phyloP scores from a whole-genome alignment of 495 filamentous ascomycete genomes.

The Hypoxylon subgilvum region DNA sequence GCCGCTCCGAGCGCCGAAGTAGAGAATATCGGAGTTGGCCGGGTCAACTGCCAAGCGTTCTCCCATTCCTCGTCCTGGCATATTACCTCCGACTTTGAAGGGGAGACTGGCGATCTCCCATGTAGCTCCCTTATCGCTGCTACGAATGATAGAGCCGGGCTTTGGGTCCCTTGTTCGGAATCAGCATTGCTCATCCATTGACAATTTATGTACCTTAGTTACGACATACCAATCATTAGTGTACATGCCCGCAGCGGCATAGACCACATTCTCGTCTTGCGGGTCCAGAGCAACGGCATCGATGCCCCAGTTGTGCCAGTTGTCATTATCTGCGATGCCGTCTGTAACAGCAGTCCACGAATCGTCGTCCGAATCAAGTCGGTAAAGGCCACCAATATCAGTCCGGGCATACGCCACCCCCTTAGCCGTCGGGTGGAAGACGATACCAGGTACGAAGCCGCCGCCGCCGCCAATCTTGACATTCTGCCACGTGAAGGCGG shows the following conservation, averaged over 20 bases:
- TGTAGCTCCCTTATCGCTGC: conserved; percentile 57
- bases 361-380: conserved; percentile 57
- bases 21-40: conserved; percentile 60
- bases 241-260: conserved; percentile 64
- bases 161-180: conserved; percentile 55
- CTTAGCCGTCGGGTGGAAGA: conserved; percentile 62
- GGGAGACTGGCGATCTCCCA: conserved; percentile 55
- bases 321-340: conserved; percentile 52
- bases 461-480: conserved; percentile 62
- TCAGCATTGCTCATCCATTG: background rate
- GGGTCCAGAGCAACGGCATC: conserved; percentile 66
- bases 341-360: conserved; percentile 66
- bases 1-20: conserved; percentile 66
- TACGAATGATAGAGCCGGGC: conserved; percentile 58
- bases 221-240: conserved; percentile 58
- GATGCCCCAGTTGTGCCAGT: conserved; percentile 64
- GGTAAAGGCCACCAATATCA: conserved; percentile 68
- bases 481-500: conserved; percentile 55
- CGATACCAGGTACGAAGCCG: conserved; percentile 64
- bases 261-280: conserved; percentile 59
- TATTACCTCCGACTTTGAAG: conserved; percentile 69
- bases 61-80: conserved; percentile 69
- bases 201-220: background rate
- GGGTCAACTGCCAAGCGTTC: conserved; percentile 68
- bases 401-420: conserved; percentile 66